Conservation (phyloP, 306 rosid genomes). For the Cucurbita maxima region DNA sequence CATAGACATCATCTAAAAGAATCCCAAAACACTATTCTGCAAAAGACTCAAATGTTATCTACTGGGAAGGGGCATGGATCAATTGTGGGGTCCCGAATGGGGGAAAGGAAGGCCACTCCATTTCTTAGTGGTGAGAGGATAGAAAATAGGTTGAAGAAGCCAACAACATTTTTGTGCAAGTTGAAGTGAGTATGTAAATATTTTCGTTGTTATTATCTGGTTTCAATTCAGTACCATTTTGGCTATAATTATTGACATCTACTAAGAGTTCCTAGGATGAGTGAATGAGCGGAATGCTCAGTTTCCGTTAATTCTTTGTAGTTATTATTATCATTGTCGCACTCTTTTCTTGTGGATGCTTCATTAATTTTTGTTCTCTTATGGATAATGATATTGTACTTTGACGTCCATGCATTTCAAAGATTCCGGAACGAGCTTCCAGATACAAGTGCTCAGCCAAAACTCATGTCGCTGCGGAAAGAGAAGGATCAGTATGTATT, state of each 20-base stretch:
- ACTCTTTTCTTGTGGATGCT: background rate
- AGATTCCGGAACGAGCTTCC: conserved; percentile 98
- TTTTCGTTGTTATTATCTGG: background rate
- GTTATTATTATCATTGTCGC: background rate
- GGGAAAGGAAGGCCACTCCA: conserved; percentile 60
- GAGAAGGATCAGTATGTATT: conserved; percentile 80
- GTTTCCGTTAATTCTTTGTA: background rate
- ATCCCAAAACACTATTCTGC: conserved; percentile 57
- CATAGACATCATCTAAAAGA: conserved; percentile 81
- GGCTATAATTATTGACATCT: background rate
- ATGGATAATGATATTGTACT: background rate
- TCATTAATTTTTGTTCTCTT: conserved; percentile 2
- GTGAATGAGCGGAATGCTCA: background rate
- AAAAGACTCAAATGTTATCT: conserved; percentile 53
- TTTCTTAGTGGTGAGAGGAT: conserved; percentile 74
- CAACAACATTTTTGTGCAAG: conserved; percentile 96
- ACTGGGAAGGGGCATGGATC: conserved; percentile 82
- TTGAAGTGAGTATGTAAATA: conserved; percentile 61
- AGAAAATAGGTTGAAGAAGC: conserved; percentile 94
- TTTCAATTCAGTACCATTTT: background rate
- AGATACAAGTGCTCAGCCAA: conserved; percentile 96
- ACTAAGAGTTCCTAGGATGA: background rate
- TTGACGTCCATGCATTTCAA: conserved; percentile 13
- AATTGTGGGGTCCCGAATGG: conserved; percentile 72
- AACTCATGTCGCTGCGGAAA: conserved; percentile 76